These are phyloP conservation scores for Scytalidium lignicola DNA, from an alignment of 2,329 filamentous ascomycete genomes.

Conservation along the genomic window DNA sequence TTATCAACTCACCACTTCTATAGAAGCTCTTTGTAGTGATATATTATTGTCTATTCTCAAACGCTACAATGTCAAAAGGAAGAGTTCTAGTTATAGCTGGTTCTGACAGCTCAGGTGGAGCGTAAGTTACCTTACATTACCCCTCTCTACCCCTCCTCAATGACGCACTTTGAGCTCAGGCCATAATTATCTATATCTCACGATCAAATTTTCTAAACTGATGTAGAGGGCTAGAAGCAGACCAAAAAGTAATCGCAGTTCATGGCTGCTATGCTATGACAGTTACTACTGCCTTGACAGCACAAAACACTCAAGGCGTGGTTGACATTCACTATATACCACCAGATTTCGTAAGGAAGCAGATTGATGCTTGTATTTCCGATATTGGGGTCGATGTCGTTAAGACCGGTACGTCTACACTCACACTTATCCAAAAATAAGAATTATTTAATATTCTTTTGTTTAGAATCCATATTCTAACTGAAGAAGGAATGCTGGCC, in stretches of 20 bases:
- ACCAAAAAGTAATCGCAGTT: constrained; percentile 89
- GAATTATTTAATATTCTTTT: too few relatives aligned
- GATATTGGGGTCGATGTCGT: constrained; percentile 87
- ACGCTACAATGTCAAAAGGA: constrained; percentile 25
- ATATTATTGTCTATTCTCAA: neutral
- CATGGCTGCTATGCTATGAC: constrained; percentile 96
- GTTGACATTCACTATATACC: constrained; percentile 76
- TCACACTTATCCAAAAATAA: neutral
- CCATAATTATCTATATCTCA: neutral
- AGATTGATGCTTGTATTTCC: constrained; percentile 77
- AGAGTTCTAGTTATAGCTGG: constrained; percentile 66
- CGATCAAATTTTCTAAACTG: neutral
- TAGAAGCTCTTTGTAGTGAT: neutral
- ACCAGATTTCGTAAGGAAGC: constrained; percentile 71
- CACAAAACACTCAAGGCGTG: constrained; percentile 87
- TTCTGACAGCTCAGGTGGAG: constrained; percentile 70
- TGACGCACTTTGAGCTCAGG: neutral
- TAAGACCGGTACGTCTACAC: constrained; percentile 66
- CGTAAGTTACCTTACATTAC: constrained; percentile 45
- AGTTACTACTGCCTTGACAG: constrained; percentile 90
- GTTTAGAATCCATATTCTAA: constrained; percentile 12
- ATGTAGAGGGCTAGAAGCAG: constrained; percentile 81
- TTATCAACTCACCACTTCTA: neutral
- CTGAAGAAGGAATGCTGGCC: constrained; percentile 68
- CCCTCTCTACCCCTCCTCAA: neutral